Conservation (phyloP, 2,329 filamentous ascomycete species). For the Apiospora rasikravindrae region DNA sequence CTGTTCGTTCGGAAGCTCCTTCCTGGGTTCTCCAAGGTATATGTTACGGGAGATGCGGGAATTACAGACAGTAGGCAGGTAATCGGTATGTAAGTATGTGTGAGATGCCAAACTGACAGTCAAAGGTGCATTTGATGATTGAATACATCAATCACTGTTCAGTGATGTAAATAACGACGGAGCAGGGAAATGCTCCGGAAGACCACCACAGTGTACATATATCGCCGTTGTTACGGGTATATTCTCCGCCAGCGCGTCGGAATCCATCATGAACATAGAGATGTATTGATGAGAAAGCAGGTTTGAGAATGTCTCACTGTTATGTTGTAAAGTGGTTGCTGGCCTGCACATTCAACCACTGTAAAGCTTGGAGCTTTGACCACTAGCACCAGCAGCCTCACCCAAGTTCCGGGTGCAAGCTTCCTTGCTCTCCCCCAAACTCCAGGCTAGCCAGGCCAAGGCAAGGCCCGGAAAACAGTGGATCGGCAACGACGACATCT, state of each 20-base stretch:
- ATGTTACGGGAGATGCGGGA: neutral
- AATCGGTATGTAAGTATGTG: neutral
- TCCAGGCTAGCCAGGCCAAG: neutral
- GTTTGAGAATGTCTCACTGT: neutral
- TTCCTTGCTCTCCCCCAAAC: neutral
- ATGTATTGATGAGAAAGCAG: neutral
- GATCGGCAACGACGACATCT: constrained; percentile 16
- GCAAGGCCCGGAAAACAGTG: constrained; percentile 13
- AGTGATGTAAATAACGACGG: neutral
- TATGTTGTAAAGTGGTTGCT: neutral
- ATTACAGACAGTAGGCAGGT: neutral
- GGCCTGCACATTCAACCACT: neutral
- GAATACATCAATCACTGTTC: neutral
- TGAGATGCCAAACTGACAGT: neutral
- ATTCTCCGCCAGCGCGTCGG: neutral
- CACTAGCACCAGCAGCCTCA: constrained; percentile 5
- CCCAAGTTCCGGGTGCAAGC: neutral
- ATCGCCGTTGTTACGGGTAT: neutral
- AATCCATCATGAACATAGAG: neutral
- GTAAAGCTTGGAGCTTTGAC: constrained; percentile 6
- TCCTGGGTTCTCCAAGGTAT: neutral
- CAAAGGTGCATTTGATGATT: neutral
- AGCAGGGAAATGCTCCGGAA: neutral
- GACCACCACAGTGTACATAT: neutral
- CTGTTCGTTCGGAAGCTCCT: neutral